Evolutionary conservation across 495 filamentous ascomycete genomes (phyloP).

Genomic region (Talaromyces ruber): DNA sequence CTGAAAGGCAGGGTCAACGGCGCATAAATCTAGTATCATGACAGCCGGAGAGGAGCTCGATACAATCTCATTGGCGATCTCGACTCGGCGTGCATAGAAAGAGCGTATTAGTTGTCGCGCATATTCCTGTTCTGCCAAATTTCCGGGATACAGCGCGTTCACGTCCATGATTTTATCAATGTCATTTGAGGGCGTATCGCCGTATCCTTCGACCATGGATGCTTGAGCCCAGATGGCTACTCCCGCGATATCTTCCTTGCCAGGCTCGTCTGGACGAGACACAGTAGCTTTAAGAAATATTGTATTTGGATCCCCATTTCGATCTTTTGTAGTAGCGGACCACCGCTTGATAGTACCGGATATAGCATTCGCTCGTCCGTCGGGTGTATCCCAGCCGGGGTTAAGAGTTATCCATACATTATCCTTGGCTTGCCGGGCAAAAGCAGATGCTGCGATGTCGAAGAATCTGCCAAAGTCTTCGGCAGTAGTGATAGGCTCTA

Average conservation of each 20-base stretch:
- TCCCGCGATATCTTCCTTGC: conserved; percentile 22
- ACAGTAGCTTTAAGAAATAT: conserved; percentile 37
- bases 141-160: conserved; percentile 24
- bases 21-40: conserved; percentile 29
- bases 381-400: conserved; percentile 32
- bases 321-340: conserved; percentile 17
- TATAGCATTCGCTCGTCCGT: conserved; percentile 18
- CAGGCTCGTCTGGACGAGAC: conserved; percentile 7
- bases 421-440: conserved; percentile 31
- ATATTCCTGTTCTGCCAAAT: conserved; percentile 27
- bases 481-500: background rate
- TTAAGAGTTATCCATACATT: conserved; percentile 32
- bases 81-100: conserved; percentile 18
- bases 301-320: conserved; percentile 26
- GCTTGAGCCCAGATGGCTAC: conserved; percentile 31
- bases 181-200: conserved; percentile 20
- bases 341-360: conserved; percentile 21
- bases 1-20: conserved; percentile 30
- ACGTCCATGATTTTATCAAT: conserved; percentile 14
- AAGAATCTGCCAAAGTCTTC: background rate
- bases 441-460: conserved; percentile 14
- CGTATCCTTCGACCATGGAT: conserved; percentile 24
- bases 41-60: conserved; percentile 19
- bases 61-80: conserved; percentile 20
- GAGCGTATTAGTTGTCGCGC: conserved; percentile 20